Conservation (phyloP, 2,329 filamentous ascomycete genomes). For the Sporothrix humicola region DNA sequence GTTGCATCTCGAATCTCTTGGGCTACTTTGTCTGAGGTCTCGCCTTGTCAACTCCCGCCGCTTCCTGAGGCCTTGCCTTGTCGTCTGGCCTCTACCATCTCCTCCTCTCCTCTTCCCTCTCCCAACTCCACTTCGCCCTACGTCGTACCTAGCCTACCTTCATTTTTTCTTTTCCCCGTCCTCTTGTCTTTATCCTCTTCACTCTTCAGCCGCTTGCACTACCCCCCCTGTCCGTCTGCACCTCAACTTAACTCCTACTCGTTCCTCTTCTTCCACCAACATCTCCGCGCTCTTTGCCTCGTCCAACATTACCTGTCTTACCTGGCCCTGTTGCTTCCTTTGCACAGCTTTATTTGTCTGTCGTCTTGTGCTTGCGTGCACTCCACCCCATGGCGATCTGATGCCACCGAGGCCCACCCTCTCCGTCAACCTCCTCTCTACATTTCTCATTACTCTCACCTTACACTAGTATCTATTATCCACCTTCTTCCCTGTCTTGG, state of each 20-base stretch:
- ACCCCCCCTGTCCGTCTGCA: not conserved
- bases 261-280: not conserved
- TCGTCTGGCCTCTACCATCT: not conserved
- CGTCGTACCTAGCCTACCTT: not conserved
- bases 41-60: conserved; percentile 10
- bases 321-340: conserved; percentile 11
- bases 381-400: conserved; percentile 44
- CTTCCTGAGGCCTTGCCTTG: conserved; percentile 3
- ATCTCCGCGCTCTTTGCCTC: not conserved
- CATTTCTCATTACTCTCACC: not conserved
- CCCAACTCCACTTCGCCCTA: not conserved
- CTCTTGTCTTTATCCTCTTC: conserved; percentile 6
- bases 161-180: not conserved
- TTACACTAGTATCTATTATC: not conserved
- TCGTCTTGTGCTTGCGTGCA: conserved; percentile 29
- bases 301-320: conserved; percentile 15
- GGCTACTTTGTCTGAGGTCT: not conserved
- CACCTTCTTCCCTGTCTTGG: not conserved
- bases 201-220: conserved; percentile 25
- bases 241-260: not conserved
- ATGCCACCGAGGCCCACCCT: conserved; percentile 29
- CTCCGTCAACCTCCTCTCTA: not conserved
- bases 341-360: conserved; percentile 7
- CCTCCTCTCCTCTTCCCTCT: not conserved
- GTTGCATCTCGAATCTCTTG: conserved; percentile 21